Base-by-base conservation (phyloP, 2,329 filamentous ascomycete species). In the Paraphaeosphaeria minitans region DNA sequence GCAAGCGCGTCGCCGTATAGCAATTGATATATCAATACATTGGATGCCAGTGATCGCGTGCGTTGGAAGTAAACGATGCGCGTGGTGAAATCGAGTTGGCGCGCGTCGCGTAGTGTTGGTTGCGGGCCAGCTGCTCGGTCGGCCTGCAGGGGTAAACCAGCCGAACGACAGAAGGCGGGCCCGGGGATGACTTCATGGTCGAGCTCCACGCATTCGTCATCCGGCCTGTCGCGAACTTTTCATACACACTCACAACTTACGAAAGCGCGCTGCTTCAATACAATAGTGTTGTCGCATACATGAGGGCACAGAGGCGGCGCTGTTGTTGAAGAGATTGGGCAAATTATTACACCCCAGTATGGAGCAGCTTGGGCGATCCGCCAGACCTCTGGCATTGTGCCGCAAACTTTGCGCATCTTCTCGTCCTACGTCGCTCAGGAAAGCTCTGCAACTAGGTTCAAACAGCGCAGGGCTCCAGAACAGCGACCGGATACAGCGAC, bases 401-500 rank as follows among this genome's bases (percentile, higher is more conserved):
- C 68, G 60, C 48, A 53, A 50, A 12, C 53, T 75, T 5, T 74
- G 72, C 61, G 47, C 66, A 53, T 68, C 68, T 21, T 73, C 67
- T 54, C n/a, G 59, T 8, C 64, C 57, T 43, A 53, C 65, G 59
- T 68, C 65, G 61, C 61, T 50, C 31, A 57, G 46, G 49, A 49
- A 56, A 31, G 37, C 33, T 47, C 29, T 35, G 10, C 27, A 45
- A n/a, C 39, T 35, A 10, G 27, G 48, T 41, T 50, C 57, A 2
- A 48, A 49, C 52, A 64, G 56, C 46, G 66, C 67, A 24, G 72
- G 75, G 12, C 57, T 77, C 16, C 75, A 76, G 56, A 73, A 70
- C 48, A 71, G 70, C 53, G 56, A 72, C 54, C 73, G 70, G 69
- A 70, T 72, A 71, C 74, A 74, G 49, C 65, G 70, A 22, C 75